These are phyloP conservation scores for Suillus tomentosus DNA, from an alignment of 768 basidiomycete genomes.

Conservation along the genomic window DNA sequence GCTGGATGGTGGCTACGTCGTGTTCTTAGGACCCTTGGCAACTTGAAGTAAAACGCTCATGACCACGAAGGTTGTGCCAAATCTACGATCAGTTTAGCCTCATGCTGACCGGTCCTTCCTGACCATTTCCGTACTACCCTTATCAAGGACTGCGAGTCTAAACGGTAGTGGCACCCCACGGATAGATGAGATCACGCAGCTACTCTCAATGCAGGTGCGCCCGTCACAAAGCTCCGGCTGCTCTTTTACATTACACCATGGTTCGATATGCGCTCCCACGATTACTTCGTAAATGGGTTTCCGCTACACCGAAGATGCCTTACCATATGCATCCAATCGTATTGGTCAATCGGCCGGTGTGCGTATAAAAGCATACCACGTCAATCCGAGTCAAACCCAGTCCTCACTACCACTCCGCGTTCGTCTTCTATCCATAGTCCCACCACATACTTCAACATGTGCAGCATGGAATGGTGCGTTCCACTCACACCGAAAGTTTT, in stretches of 20 bases:
- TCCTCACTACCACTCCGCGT: not conserved
- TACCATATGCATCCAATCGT: slow-evolving; percentile 30
- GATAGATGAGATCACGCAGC: slow-evolving; percentile 22
- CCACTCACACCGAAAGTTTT: slow-evolving; percentile 17
- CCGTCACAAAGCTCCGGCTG: slow-evolving; percentile 21
- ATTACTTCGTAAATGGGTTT: slow-evolving; percentile 34
- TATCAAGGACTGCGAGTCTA: slow-evolving; percentile 26
- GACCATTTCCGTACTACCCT: slow-evolving; percentile 28
- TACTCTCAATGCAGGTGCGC: slow-evolving; percentile 33
- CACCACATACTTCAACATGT: slow-evolving; percentile 41
- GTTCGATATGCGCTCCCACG: slow-evolving; percentile 29
- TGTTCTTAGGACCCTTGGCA: slow-evolving; percentile 19
- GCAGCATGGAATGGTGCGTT: slow-evolving; percentile 57
- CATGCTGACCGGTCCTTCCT: slow-evolving; percentile 31
- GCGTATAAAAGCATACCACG: slow-evolving; percentile 31
- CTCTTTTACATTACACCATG: slow-evolving; percentile 13
- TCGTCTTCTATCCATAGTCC: slow-evolving; percentile 7
- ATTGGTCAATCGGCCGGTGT: slow-evolving; percentile 11
- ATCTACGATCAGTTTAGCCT: slow-evolving; percentile 26
- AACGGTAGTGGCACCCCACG: slow-evolving; percentile 26
- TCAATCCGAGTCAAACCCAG: slow-evolving; percentile 9
- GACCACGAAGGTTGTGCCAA: slow-evolving; percentile 27
- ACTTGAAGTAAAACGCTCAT: slow-evolving; percentile 14
- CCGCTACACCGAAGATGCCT: slow-evolving; percentile 32
- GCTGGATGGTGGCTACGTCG: slow-evolving; percentile 17